Evolutionary conservation across 495 filamentous ascomycete species (phyloP), one percentile per base, ranked within the genome.

Genomic region (Sphaerosporella brunnea): DNA sequence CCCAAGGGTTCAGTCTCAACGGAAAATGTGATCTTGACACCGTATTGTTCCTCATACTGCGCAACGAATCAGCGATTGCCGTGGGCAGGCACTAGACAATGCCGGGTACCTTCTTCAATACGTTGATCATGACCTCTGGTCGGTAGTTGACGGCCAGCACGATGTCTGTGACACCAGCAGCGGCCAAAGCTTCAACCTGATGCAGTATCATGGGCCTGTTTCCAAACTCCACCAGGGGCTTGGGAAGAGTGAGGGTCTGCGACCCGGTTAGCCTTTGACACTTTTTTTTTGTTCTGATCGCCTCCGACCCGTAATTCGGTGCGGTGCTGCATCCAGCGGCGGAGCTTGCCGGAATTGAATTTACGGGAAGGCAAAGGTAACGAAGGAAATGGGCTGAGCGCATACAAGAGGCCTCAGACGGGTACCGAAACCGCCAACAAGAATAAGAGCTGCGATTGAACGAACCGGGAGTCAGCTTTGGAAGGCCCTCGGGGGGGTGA

Each of bases 141-240:
- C 90, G 79, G 70, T 97, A 97, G 71, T 97, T 97, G 63, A 97
- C 90, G 47, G 92, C 90, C 49, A 97, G 71, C 32, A 97, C 92
- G 59, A 97, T 93, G 68, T 96, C 86, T 51, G 88, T 96, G 30
- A 96, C 90, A 63, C 90, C 90, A 24, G 87, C 90, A 52, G 82
- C 83, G 54, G 92, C 90, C 57, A 97, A 70, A 56, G 82, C 83
- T 67, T 96, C 87, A 55, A 97, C 82, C 66, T 97, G 90, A 70
- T 97, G 90, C 52, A 90, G 72, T 67, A 97, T 97, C 90, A 97
- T 97, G 55, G 87, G 90, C 64, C 84, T 85, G 72, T 97, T 97
- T 56, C 77, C 87, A 65, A 97, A 97, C 68, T 97, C 90, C 59
- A 97, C 90, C 54, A 97, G 71, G 36, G 90, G 90, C 65, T 97